A percentile compares a stretch with the other conserved stretches of the same genome.
Conservation (phyloP, 176 grass and related monocot genomes). For the Bonia amplexicaulis region DNA sequence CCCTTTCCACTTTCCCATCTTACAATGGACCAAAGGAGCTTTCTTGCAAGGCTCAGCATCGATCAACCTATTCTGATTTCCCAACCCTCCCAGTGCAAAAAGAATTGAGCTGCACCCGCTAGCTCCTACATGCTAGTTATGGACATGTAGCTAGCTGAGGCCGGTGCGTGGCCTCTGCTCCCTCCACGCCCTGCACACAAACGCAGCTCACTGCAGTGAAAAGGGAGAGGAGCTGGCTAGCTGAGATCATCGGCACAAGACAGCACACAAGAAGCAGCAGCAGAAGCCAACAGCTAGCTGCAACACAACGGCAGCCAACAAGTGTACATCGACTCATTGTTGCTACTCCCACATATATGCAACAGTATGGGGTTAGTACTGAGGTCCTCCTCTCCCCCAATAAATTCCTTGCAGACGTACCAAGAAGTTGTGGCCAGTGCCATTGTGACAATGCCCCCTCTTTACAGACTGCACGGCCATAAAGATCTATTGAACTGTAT, state of each 20-base stretch:
- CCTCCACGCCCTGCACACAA: constrained; percentile 4
- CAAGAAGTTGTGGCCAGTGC: constrained; percentile 45
- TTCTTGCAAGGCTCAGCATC: constrained; percentile 8
- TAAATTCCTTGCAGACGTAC: constrained; percentile 60
- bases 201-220: constrained; percentile 25
- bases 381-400: constrained; percentile 28
- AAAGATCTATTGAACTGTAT: constrained; percentile 48
- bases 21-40: constrained; percentile 32
- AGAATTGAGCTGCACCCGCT: constrained; percentile 16
- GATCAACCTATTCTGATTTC: constrained; percentile 33
- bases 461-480: constrained; percentile 69
- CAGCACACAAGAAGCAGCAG: constrained; percentile 29
- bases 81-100: constrained; percentile 30
- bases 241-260: constrained; percentile 28
- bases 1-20: constrained; percentile 24
- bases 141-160: constrained; percentile 4
- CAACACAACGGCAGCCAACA: constrained; percentile 14
- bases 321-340: constrained; percentile 37
- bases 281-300: constrained; percentile 5
- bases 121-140: constrained; percentile 38
- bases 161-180: constrained; percentile 15
- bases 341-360: constrained; percentile 32
- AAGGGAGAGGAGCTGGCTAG: constrained; percentile 18
- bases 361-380: constrained; percentile 40
- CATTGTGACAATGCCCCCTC: constrained; percentile 33